Percentiles rank a stretch among this genome's conserved stretches.
Evolutionary conservation across 2,329 filamentous ascomycete genomes (phyloP).

Genomic region (Fusarium longipes): DNA sequence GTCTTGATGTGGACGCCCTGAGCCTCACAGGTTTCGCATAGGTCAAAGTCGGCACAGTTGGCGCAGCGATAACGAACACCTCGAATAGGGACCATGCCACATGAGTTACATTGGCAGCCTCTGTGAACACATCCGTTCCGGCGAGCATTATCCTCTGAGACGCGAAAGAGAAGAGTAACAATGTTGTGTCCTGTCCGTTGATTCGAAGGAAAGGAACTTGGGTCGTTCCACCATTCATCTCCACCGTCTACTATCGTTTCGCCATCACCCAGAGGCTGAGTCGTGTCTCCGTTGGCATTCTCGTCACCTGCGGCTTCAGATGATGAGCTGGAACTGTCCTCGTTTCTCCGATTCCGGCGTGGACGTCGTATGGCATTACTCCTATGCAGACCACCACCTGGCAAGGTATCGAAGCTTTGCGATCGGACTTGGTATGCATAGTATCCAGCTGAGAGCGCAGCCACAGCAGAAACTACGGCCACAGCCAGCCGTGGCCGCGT

Average conservation of each 20-base stretch:
- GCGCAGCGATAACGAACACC: conserved; percentile 94
- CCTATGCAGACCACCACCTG: conserved; percentile 63
- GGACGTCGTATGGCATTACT: conserved; percentile 74
- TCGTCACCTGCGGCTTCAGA: conserved; percentile 59
- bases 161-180: conserved; percentile 86
- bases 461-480: conserved; percentile 65
- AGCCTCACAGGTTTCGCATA: conserved; percentile 93
- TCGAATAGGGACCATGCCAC: conserved; percentile 86
- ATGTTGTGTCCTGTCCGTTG: conserved; percentile 78
- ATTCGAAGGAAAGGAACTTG: conserved; percentile 52
- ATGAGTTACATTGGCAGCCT: conserved; percentile 91
- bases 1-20: conserved; percentile 83
- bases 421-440: conserved; percentile 62
- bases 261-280: conserved; percentile 49
- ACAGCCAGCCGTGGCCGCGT: conserved; percentile 67
- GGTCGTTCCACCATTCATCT: conserved; percentile 66
- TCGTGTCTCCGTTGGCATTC: conserved; percentile 52
- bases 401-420: conserved; percentile 39
- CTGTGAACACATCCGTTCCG: conserved; percentile 91
- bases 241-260: conserved; percentile 57
- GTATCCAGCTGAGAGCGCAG: conserved; percentile 68
- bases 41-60: conserved; percentile 95
- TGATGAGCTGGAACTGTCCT: conserved; percentile 57
- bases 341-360: conserved; percentile 52
- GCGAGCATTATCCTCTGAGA: conserved; percentile 91